Base-by-base conservation (phyloP, 371 early-diverging fungal species). In the Syncephalastrum monosporum region DNA sequence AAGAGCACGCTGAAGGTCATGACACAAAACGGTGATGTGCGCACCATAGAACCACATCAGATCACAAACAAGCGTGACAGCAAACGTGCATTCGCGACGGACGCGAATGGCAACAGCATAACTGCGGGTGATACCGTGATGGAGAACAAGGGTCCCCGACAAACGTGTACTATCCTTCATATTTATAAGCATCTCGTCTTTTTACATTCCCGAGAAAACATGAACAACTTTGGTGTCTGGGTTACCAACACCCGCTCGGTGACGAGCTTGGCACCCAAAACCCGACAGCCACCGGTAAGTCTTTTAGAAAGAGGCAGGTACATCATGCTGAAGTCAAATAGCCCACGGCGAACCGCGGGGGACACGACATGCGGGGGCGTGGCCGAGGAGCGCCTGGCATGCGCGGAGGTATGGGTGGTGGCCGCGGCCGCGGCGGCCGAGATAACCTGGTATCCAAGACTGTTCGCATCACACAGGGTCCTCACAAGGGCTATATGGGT, bases 401-500 rank as follows among this genome's bases (percentile, higher is more conserved):
- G 3, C 82, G 86, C n/a, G 79, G 84, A 41, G 84, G 84, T 10
- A 85, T 89, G 27, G 79, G 84, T 47, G 90, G 92, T n/a, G 59
- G 59, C 3, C 79, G 87, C 27, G 81, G 87, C 21, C 74, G 82
- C n/a, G 87, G 87, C 12, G 81, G 89, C 4, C 79, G 89, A 29
- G 95, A 99, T 68, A 91, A 89, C 23, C 65, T 97, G 33, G 72
- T 97, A 10, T 86, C 88, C 47, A 90, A 93, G 66, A 93, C 93
- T 0, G 99, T 99, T 0, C 86, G 85, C 41, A 91, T 98, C 50
- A 85, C 82, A 4, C 82, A 87, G 45, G 99, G 99, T 6, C 91
- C 93, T 14, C 96, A 92, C 80, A 99, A 99, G 72, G 99, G 99
- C 12, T 97, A 95, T 68, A 71, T 92, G 25, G 99, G 99, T 49